Evolutionary conservation across 2,329 filamentous ascomycete genomes (phyloP).

Genomic region (Claviceps spartinae): DNA sequence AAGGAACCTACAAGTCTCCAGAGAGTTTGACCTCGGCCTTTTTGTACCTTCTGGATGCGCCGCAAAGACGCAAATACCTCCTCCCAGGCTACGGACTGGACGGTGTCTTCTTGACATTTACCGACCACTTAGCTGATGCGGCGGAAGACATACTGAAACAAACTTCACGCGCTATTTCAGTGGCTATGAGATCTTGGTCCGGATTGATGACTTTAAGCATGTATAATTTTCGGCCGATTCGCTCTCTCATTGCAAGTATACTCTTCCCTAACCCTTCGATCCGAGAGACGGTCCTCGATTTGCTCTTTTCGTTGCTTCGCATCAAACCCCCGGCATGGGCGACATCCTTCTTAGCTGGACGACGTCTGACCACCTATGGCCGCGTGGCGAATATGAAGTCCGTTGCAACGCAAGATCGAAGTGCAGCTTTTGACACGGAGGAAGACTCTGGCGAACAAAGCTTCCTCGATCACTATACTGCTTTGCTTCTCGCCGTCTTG

Average conservation of each 20-base stretch:
- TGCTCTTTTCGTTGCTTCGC: constrained; percentile 65
- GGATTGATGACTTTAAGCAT: constrained; percentile 79
- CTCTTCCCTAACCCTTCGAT: constrained; percentile 42
- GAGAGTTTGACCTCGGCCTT: constrained; percentile 83
- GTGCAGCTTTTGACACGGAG: constrained; percentile 41
- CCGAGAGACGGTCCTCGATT: constrained; percentile 70
- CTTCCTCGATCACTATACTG: constrained; percentile 87
- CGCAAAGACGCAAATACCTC: constrained; percentile 67
- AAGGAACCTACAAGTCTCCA: constrained; percentile 83
- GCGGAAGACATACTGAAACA: constrained; percentile 57
- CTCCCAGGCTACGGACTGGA: constrained; percentile 82
- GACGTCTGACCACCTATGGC: constrained; percentile 90
- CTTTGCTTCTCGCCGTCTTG: constrained; percentile 72
- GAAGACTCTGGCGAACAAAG: constrained; percentile 64
- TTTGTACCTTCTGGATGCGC: constrained; percentile 76
- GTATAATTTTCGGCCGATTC: constrained; percentile 74
- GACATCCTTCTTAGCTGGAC: constrained; percentile 83
- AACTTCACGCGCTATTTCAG: constrained; percentile 84
- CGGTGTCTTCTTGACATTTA: constrained; percentile 81
- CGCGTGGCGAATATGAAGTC: constrained; percentile 74
- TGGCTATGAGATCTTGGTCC: constrained; percentile 84
- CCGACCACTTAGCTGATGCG: constrained; percentile 53
- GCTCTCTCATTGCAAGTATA: constrained; percentile 58
- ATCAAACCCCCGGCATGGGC: constrained; percentile 92
- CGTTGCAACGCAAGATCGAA: constrained; percentile 33